Conservation (phyloP, 2,329 filamentous ascomycete species). For the Penicillium expansum region DNA sequence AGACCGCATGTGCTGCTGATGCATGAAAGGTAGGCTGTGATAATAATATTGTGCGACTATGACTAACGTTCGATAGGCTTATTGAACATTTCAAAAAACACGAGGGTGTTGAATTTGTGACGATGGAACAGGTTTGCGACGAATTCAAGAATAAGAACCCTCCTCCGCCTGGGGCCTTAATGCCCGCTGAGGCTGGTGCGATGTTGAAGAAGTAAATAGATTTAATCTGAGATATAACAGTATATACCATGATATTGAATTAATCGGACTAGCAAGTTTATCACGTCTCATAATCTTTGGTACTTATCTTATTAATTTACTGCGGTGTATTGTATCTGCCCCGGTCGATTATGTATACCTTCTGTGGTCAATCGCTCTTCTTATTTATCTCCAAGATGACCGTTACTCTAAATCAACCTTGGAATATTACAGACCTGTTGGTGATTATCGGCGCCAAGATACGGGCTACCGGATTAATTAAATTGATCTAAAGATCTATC, state of each 20-base stretch:
- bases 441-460: too few species aligned
- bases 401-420: not conserved
- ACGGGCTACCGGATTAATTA: not conserved
- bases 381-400: not conserved
- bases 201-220: conserved; percentile 10
- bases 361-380: too few species aligned
- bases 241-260: not conserved
- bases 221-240: not conserved
- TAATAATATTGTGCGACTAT: not conserved
- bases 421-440: too few species aligned
- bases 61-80: conserved; percentile 17
- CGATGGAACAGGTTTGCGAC: conserved; percentile 30
- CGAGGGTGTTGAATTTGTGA: conserved; percentile 29
- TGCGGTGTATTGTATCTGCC: not conserved
- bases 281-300: not conserved
- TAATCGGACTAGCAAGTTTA: not conserved
- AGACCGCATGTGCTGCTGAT: conserved; percentile 69
- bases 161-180: conserved; percentile 19
- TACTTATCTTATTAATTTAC: not conserved
- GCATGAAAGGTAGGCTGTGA: conserved; percentile 59
- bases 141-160: conserved; percentile 27
- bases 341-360: too few species aligned
- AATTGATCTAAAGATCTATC: not conserved
- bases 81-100: conserved; percentile 31
- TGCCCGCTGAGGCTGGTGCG: conserved; percentile 20